These are phyloP conservation scores for Hordeum marinum DNA, from an alignment of 176 grass and related monocot species.

Conservation along the genomic window DNA sequence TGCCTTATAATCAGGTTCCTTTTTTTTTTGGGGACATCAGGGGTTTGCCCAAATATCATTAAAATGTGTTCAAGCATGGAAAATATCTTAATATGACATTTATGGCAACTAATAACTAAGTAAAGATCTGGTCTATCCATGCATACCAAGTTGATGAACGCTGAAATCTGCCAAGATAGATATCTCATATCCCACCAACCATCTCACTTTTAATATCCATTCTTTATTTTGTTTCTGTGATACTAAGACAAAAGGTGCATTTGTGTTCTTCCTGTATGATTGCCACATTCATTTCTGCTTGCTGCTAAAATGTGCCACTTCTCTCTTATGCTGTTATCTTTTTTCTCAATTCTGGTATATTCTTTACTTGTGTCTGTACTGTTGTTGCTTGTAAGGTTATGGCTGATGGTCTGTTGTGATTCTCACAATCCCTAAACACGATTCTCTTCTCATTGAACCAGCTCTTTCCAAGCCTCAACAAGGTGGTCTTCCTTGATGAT, in stretches of 20 bases:
- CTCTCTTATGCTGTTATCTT: neutral
- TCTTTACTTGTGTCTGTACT: neutral
- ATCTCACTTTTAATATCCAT: neutral
- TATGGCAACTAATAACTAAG: neutral
- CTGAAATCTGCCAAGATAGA: conserved; percentile 2
- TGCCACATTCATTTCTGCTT: neutral
- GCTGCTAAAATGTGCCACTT: conserved; percentile 13
- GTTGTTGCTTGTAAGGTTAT: neutral
- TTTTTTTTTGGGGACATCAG: neutral
- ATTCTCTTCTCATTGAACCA: conserved; percentile 37
- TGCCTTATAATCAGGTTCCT: neutral
- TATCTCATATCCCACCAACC: neutral
- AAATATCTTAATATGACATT: neutral
- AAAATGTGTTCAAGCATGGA: conserved; percentile 4
- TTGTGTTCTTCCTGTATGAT: neutral
- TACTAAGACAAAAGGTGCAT: neutral
- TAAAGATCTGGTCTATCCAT: neutral
- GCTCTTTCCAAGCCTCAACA: conserved; percentile 88
- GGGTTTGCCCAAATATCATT: neutral
- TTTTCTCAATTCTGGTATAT: conserved; percentile 1
- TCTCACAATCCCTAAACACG: neutral
- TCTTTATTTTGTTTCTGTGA: conserved; percentile 14
- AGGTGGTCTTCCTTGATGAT: conserved; percentile 94
- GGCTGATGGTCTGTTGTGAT: neutral
- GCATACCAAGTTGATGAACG: neutral